Conservation (phyloP, 2,329 filamentous ascomycete species). For the Bimuria novae-zelandiae region DNA sequence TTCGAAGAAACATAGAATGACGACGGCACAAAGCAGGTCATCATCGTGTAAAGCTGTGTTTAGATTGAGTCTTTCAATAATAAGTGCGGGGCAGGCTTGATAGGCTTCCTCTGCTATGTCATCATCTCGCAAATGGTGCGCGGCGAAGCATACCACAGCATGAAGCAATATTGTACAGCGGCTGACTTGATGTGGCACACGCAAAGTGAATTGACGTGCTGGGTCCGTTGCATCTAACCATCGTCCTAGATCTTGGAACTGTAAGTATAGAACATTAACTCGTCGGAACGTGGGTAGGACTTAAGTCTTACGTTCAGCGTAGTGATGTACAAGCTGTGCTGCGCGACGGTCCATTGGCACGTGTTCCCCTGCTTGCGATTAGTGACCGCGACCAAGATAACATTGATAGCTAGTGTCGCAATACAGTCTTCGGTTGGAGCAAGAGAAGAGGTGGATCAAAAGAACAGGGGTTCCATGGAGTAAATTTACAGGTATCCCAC, state of each 20-base stretch:
- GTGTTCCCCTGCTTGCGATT: too few relatives aligned
- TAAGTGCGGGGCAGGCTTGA: conserved; percentile 33
- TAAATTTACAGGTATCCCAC: too few relatives aligned
- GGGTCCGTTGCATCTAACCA: conserved; percentile 41
- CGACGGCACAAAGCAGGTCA: conserved; percentile 36
- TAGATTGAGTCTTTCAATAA: conserved; percentile 35
- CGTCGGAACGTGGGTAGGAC: too few relatives aligned
- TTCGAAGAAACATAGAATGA: conserved; percentile 40
- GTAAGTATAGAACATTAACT: background rate
- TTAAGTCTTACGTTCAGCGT: conserved; percentile 25
- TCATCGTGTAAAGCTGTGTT: conserved; percentile 34
- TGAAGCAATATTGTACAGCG: conserved; percentile 35
- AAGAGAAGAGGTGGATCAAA: too few relatives aligned
- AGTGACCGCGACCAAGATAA: too few relatives aligned
- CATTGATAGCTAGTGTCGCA: too few relatives aligned
- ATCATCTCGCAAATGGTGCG: conserved; percentile 30
- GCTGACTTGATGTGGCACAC: conserved; percentile 33
- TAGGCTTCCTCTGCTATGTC: conserved; percentile 29
- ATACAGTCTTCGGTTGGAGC: too few relatives aligned
- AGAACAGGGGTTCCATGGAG: too few relatives aligned
- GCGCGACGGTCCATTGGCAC: too few relatives aligned
- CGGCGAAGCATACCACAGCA: conserved; percentile 36
- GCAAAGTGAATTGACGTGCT: conserved; percentile 36
- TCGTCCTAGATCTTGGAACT: conserved; percentile 24
- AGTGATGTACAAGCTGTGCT: conserved; percentile 35